A percentile compares a stretch with the other conserved stretches of the same genome.
These are phyloP conservation scores for Anisodus tanguticus DNA, from an alignment of 257 asterid genomes.

Conservation along the genomic window DNA sequence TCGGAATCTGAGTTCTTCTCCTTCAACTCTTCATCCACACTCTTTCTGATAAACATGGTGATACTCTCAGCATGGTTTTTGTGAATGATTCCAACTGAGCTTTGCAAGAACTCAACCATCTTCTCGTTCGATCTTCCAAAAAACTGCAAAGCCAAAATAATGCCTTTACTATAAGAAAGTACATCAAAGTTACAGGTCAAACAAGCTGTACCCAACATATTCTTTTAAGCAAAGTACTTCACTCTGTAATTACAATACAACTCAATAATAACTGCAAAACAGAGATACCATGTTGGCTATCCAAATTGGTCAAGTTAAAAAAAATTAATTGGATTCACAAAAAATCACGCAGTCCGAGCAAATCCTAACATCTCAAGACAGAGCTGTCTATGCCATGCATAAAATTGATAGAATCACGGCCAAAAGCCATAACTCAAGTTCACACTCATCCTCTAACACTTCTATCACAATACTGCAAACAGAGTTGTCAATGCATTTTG, in stretches of 20 bases:
- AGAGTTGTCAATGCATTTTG: neutral
- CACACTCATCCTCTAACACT: neutral
- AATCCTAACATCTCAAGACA: neutral
- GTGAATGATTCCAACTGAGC: constrained; percentile 90
- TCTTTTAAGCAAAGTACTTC: constrained; percentile 23
- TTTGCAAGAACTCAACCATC: constrained; percentile 87
- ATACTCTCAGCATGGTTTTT: constrained; percentile 92
- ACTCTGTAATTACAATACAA: neutral
- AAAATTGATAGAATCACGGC: neutral
- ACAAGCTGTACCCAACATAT: neutral
- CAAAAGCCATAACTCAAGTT: neutral
- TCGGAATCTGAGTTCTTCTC: constrained; percentile 42
- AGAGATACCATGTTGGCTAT: constrained; percentile 3
- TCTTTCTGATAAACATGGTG: constrained; percentile 77
- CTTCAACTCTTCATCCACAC: constrained; percentile 85
- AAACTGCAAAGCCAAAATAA: constrained; percentile 56
- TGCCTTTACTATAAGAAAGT: constrained; percentile 16
- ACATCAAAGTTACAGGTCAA: constrained; percentile 21
- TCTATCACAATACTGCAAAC: neutral
- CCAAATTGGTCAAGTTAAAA: neutral
- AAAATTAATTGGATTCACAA: neutral
- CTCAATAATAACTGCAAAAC: constrained; percentile 21
- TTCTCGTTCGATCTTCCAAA: constrained; percentile 67
- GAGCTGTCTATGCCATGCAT: neutral
- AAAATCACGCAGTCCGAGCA: neutral